Base-by-base conservation (phyloP, 2,329 filamentous ascomycete species). In the Huntiella abstrusa region DNA sequence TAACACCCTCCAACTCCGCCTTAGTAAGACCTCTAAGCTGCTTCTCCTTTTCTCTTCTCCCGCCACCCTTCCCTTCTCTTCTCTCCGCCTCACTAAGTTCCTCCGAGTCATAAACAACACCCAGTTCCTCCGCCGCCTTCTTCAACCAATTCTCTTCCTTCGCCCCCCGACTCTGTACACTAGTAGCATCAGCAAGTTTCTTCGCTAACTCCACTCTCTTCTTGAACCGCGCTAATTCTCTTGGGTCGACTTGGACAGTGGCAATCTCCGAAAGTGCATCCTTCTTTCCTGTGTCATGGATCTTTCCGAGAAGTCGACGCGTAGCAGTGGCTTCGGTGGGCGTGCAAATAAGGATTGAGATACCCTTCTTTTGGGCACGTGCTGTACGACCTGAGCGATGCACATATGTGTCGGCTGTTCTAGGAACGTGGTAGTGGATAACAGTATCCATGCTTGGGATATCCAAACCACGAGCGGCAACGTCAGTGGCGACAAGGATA, bases 371-470 rank as follows among this genome's bases (percentile, higher is more conserved):
- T 15, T 79, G 73, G 3, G 83, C 88, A 56, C 91, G 83, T 2
- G 91, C 91, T 1, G 91, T 96, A 53, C 91, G 83, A 10, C 91
- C 91, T 1, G 91, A 95, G 17, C 91, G 79, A 59, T 98, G 91
- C 11, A 98, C 87, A 58, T 98, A 98, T 41, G 81, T 81, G 60
- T 96, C 88, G 33, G 91, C 91, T 1, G 85, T 71, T 48, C 87
- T 81, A 1, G 91, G 91, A 0, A 95, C 78, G 60, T 98, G 88
- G 64, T 98, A 98, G 63, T 98, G 91, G 13, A 98, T 66, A 12
- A 98, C 81, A 11, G 93, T 71, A 54, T 95, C 82, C 41, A 96
- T 85, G 33, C 78, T 76, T 40, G 83, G 80, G 54, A 98, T 95
- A 59, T 98, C 91, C 41, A 98, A 76, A 62, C 91, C 91, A 51